Base-by-base conservation (phyloP, 2,329 filamentous ascomycete species). In the Aspergillus sojae region DNA sequence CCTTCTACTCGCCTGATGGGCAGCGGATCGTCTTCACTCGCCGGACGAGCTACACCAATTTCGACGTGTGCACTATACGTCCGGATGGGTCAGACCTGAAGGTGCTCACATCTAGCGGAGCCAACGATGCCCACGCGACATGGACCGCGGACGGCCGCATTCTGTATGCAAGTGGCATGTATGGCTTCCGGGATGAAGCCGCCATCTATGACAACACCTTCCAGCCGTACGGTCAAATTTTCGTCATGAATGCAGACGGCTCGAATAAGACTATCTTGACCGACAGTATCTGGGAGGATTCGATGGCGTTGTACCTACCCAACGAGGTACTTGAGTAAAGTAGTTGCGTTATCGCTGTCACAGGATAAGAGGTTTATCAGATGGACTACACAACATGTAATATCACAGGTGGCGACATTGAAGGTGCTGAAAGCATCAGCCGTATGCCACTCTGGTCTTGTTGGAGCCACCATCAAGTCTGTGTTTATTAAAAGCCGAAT, bases 141-240 rank as follows among this genome's bases (percentile, higher is more conserved):
- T 82, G 80, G 79, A 74, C 76, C 0, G 69, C 73, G 1, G 80
- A 82, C 69, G 78, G 79, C 9, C 72, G 74, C 5, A 82, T 83
- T 41, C 64, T 80, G 65, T 83, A 74, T 46, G 75, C 68, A 7
- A 80, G 71, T 11, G 80, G 80, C 5, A 78, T 78, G 77, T 82
- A 77, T 59, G 80, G 79, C 2, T 82, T 82, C 70, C 72, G 78
- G 41, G 76, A 79, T 48, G 80, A 83, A 71, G 72, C 74, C 12
- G 72, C 76, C 0, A 66, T 77, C 1, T 82, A 78, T 57, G 80
- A 82, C 58, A 64, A 80, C 41, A 81, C 80, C 1, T 82, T 82
- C 67, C 78, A 83, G 69, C 80, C 79, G 0, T 81, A 81, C 52
- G 79, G 80, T 0, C 79, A 82, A 72, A 79, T 82, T 52, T 72